Conservation (phyloP, 1,139 yeast species). For the Suhomyces bolitotheri region DNA sequence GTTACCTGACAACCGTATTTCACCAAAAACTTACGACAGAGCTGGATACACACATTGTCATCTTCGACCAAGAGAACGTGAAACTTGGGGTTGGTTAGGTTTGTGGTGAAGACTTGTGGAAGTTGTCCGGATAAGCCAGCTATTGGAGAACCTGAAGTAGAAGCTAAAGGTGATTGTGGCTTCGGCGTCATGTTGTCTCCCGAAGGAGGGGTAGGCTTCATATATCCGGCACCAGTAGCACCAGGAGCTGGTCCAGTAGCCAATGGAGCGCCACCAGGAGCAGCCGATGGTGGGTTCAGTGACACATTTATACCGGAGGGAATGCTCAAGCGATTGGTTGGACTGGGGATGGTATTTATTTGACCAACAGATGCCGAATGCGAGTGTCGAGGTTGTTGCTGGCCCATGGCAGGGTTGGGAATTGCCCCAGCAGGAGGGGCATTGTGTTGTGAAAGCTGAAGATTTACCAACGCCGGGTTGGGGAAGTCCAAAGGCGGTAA, state of each 20-base stretch:
- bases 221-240: constrained; percentile 4
- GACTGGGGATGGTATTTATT: constrained; percentile 13
- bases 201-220: constrained; percentile 16
- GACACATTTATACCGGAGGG: neutral
- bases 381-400: constrained; percentile 8
- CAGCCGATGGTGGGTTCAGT: neutral
- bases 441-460: constrained; percentile 18
- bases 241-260: constrained; percentile 5
- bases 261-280: constrained; percentile 3
- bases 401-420: constrained; percentile 12
- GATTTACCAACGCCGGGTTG: constrained; percentile 29
- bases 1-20: constrained; percentile 93
- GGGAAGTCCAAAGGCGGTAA: constrained; percentile 66
- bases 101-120: constrained; percentile 26
- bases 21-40: constrained; percentile 74
- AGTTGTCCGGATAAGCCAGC: constrained; percentile 9
- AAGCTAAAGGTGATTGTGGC: constrained; percentile 15
- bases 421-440: constrained; percentile 2
- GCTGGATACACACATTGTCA: constrained; percentile 78
- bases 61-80: constrained; percentile 84
- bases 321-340: constrained; percentile 13
- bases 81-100: constrained; percentile 47
- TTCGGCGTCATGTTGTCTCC: constrained; percentile 15
- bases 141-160: constrained; percentile 15
- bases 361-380: constrained; percentile 13